Base-by-base conservation (phyloP, 768 basidiomycete species). In the Pleurotus ostreatus region DNA sequence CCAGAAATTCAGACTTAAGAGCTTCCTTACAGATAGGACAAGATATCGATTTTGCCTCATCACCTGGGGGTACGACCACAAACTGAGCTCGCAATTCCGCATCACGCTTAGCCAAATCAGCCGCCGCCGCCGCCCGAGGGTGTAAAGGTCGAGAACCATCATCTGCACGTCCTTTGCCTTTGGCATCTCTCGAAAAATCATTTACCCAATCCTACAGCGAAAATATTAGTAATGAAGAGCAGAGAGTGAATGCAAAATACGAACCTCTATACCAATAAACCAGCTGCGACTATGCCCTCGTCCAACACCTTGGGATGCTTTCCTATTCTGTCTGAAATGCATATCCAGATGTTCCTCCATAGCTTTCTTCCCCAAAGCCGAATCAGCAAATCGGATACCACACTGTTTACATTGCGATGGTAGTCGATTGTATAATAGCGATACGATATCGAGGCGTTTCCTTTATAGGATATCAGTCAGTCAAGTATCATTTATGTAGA, bases 1-100 rank as follows among this genome's bases (percentile, higher is more conserved):
- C 94, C 56, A 86, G 71, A 68, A 91, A 98, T 74, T 97, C 96
- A 61, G 86, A 84, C 76, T 92, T 91, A 70, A 98, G 79, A 55
- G 70, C 71, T 71, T 99, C 96, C 77, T 96, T 97, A 83, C 97
- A 99, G 62, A 99, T 91, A 22, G 94, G 94, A 78, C 96, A 99
- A 60, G 88, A 84, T 63, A 92, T 73, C 22, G 81, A 74, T 65
- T 86, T 88, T 55, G 92, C 89, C 67, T 94, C 93, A 72, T 90
- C 88, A 61, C 89, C 90, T 39, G 87, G 79, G n/a, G 94, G 94
- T 39, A 96, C 91, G 63, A 92, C 84, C 62, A 98, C 89, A 78
- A 81, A 90, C 62, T 83, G 84, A 38, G 84, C 80, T 65, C 82
- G 83, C 62, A 91, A 77, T 66, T 88, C 88, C 67, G 81, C 85